Evolutionary conservation across 148 eudicot species (phyloP).

Genomic region (Camellia sinensis): DNA sequence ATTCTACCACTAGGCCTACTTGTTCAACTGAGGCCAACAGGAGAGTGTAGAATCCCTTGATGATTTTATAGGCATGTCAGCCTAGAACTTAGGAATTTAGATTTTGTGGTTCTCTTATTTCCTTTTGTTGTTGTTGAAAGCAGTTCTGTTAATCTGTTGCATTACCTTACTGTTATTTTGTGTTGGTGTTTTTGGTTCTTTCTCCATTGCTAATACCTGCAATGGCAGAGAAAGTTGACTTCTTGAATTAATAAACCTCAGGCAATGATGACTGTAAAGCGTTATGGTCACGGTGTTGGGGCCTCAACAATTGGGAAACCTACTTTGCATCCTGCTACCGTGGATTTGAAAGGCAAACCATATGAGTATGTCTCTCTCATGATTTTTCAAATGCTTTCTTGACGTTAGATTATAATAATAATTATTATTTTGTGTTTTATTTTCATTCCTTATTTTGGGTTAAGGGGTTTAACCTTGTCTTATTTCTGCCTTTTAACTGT

Average conservation of each 20-base stretch:
- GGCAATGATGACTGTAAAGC: conserved; percentile 97
- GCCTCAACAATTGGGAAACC: conserved; percentile 77
- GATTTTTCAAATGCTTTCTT: not conserved
- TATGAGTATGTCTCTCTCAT: conserved; percentile 64
- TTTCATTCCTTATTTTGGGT: not conserved
- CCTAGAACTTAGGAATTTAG: not conserved
- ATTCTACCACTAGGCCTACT: no score
- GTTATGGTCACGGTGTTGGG: conserved; percentile 83
- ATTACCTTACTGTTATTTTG: not conserved
- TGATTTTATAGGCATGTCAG: conserved; percentile 2
- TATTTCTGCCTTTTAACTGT: no score
- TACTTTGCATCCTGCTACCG: conserved; percentile 81
- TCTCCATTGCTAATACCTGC: conserved; percentile 1
- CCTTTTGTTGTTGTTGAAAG: not conserved
- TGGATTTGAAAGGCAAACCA: conserved; percentile 89
- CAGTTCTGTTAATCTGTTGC: not conserved
- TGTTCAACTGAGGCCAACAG: no score
- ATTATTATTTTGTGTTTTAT: no score
- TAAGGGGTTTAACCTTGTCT: not conserved
- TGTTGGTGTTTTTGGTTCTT: conserved; percentile 1
- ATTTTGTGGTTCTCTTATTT: not conserved
- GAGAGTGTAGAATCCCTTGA: no score
- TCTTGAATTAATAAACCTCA: conserved; percentile 25
- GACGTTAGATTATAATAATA: not conserved
- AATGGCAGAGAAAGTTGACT: conserved; percentile 3